Evolutionary conservation across 2,329 filamentous ascomycete species (phyloP), one percentile per base, ranked within the genome.

Genomic region (Trichoderma sp.): DNA sequence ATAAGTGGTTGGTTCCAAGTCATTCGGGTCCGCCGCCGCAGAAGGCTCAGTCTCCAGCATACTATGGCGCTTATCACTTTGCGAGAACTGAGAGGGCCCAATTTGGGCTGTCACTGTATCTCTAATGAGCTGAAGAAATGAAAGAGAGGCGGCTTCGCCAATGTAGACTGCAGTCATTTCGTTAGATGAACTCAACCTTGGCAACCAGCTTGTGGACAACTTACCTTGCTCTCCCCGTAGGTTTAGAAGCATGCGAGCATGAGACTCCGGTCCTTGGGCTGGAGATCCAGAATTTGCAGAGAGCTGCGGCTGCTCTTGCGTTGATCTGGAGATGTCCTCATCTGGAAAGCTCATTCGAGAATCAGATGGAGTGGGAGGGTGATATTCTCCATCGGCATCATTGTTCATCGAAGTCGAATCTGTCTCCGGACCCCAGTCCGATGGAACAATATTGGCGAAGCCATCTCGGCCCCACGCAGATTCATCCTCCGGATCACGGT

Each of bases 51-150:
- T 82, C 73, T 88, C 85, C 0, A 87, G 81, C 83, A 87, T 86
- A 43, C 80, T 82, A 64, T 86, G 82, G n/a, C 80, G 82, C 52
- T 81, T 81, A 24, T 82, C 78, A 72, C 82, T 83, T 68, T 87
- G 81, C 0, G 86, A 85, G 73, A 87, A 88, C 19, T 82, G 80
- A 0, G 85, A 86, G 1, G 85, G 84, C 0, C 85, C 86, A 67
- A 87, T 85, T 70, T 86, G 81, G 37, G 83, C 82, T 11, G 82
- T 81, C 71, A 83, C 74, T 2, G 80, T 81, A 14, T 83, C 79
- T 16, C 85, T 81, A 16, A 87, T 78, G 43, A 87, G 81, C 68
- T 88, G 85, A 0, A 88, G 76, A 69, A 88, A 88, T 0, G 86
- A 88, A 16, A 89, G 76, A 0, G 84, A 83, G 1, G 84, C 84